A percentile compares a stretch with the other conserved stretches of the same genome.
phyloP scores from a whole-genome alignment of 2,329 filamentous ascomycete genomes.

The Diplodia mutila region DNA sequence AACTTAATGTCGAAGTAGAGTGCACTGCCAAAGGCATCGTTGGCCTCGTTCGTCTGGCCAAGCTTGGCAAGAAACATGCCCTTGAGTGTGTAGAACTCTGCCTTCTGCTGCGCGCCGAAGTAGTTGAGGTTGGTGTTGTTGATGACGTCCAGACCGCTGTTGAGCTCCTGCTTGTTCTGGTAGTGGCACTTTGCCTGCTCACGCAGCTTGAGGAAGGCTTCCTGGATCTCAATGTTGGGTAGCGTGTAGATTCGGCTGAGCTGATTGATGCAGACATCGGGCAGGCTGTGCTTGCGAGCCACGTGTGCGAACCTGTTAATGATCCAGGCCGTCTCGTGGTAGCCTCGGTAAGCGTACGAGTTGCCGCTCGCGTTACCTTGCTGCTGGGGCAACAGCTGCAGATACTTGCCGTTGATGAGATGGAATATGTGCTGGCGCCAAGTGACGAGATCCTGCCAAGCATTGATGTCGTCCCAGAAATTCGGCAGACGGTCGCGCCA shows the following conservation, averaged over 20 bases:
- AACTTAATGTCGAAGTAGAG: slow-evolving; percentile 94
- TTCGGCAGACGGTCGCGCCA: slow-evolving; percentile 97
- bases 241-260: slow-evolving; percentile 97
- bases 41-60: slow-evolving; percentile 85
- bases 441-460: slow-evolving; percentile 99
- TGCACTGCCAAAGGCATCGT: slow-evolving; percentile 91
- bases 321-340: slow-evolving; percentile 99
- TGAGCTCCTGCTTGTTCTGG: slow-evolving; percentile 90
- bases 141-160: slow-evolving; percentile 92
- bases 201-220: slow-evolving; percentile 96
- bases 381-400: slow-evolving; percentile 78
- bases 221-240: slow-evolving; percentile 99
- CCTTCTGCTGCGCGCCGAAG: slow-evolving; percentile 94
- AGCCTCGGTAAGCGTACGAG: slow-evolving; percentile 94
- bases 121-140: slow-evolving; percentile 99
- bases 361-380: slow-evolving; percentile 83
- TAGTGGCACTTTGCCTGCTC: slow-evolving; percentile 99
- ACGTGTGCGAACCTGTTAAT: slow-evolving; percentile 99
- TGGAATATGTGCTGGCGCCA: slow-evolving; percentile 99
- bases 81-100: slow-evolving; percentile 98
- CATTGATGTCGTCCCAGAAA: slow-evolving; percentile 98
- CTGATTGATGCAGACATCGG: slow-evolving; percentile 96
- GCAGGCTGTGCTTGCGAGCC: slow-evolving; percentile 92
- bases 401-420: slow-evolving; percentile 92
- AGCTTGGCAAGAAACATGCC: slow-evolving; percentile 99